A percentile compares a stretch with the other conserved stretches of the same genome.
Evolutionary conservation across 208 protist species (phyloP).

Genomic region (Crithidia acanthocephali): DNA sequence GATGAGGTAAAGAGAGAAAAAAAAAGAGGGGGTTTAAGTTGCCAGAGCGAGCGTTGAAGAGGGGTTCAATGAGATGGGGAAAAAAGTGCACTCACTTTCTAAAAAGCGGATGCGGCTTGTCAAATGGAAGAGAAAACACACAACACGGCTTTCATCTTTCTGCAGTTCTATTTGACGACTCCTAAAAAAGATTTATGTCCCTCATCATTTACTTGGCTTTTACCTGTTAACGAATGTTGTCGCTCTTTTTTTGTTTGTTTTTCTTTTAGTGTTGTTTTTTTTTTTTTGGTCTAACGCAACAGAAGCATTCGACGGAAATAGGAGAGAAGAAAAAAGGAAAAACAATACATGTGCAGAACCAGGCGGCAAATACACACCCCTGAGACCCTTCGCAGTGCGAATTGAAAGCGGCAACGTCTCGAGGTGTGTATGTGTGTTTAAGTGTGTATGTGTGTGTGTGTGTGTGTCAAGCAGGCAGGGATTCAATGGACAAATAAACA

Average conservation of each 20-base stretch:
- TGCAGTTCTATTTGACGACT: too few species aligned
- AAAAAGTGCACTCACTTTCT: too few species aligned
- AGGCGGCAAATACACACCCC: background rate
- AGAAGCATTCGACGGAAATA: background rate
- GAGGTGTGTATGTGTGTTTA: background rate
- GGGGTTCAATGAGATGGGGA: too few species aligned
- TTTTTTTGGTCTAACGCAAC: conserved; percentile 3
- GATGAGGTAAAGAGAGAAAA: too few species aligned
- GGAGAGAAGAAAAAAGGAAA: background rate
- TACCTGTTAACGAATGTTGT: too few species aligned
- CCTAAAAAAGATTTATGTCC: background rate
- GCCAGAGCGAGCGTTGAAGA: too few species aligned
- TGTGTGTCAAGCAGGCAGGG: background rate
- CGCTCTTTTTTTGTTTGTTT: too few species aligned
- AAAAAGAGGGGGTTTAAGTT: too few species aligned
- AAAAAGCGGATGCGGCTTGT: too few species aligned
- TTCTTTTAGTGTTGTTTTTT: background rate
- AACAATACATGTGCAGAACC: background rate
- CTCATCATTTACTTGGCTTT: background rate
- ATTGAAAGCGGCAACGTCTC: background rate
- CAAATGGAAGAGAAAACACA: too few species aligned
- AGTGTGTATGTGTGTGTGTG: too few species aligned
- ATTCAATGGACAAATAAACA: background rate
- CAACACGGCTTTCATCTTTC: too few species aligned
- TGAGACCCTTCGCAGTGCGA: background rate